Percentiles rank a stretch among this genome's conserved stretches.
Evolutionary conservation across 805 yeast species (phyloP).

Genomic region (Starmerella khaoyaiensis): DNA sequence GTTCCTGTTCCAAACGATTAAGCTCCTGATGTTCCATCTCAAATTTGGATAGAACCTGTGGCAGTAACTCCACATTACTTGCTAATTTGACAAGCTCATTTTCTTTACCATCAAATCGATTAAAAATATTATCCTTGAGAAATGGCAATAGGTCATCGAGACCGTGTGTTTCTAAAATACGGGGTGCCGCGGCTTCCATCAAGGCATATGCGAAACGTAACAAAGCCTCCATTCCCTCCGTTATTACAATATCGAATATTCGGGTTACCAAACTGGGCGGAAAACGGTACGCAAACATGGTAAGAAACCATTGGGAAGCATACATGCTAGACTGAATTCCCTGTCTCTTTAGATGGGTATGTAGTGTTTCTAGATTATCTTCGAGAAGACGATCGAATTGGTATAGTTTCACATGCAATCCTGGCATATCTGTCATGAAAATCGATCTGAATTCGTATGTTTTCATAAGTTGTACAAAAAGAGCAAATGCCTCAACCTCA

Average conservation of each 20-base stretch:
- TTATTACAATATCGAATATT: conserved; percentile 73
- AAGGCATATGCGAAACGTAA: conserved; percentile 73
- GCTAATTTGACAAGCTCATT: conserved; percentile 71
- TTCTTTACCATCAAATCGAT: conserved; percentile 47
- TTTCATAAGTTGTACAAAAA: conserved; percentile 71
- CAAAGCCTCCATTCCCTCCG: conserved; percentile 83
- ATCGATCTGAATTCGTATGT: conserved; percentile 66
- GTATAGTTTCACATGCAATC: conserved; percentile 68
- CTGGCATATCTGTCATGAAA: conserved; percentile 86
- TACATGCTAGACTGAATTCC: conserved; percentile 90
- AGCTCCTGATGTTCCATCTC: conserved; percentile 63
- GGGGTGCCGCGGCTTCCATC: conserved; percentile 53
- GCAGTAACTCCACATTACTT: conserved; percentile 56
- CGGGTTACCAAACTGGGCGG: conserved; percentile 80
- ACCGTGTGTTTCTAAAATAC: conserved; percentile 40
- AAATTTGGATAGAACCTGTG: conserved; percentile 58
- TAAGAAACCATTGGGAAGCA: conserved; percentile 95
- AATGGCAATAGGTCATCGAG: conserved; percentile 70
- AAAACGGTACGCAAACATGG: conserved; percentile 87
- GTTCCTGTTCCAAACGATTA: conserved; percentile 51
- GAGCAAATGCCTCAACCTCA: conserved; percentile 74
- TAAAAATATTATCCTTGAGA: conserved; percentile 68
- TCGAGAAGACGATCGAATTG: conserved; percentile 85
- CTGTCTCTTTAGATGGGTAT: conserved; percentile 65
- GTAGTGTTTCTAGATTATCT: conserved; percentile 56